Conservation (phyloP, 2,329 filamentous ascomycete genomes). For the Calonectria honghensis region DNA sequence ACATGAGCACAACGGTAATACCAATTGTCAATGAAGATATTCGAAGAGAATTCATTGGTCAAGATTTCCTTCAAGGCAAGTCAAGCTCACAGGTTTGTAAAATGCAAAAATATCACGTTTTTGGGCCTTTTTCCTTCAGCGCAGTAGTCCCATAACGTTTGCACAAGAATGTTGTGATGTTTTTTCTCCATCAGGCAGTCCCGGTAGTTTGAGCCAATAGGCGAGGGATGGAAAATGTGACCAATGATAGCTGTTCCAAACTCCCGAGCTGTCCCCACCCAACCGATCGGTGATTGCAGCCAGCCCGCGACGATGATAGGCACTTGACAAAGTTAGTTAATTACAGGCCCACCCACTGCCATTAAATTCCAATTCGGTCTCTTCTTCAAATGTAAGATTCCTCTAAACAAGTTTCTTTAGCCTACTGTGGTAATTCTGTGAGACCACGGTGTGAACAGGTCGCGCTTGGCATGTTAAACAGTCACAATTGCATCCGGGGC, state of each 20-base stretch:
- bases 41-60: not conserved
- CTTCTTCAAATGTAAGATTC: too few relatives aligned
- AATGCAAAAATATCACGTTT: too few relatives aligned
- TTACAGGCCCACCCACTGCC: too few relatives aligned
- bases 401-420: not conserved
- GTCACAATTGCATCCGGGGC: not conserved
- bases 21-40: not conserved
- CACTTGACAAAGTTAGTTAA: too few relatives aligned
- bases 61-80: not conserved
- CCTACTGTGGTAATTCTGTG: not conserved
- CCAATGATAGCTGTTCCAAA: not conserved
- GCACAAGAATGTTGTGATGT: not conserved
- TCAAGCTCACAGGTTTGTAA: not conserved
- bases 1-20: not conserved
- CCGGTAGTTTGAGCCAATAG: not conserved
- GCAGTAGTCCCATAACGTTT: too few relatives aligned
- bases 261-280: not conserved
- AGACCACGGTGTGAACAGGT: not conserved
- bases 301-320: not conserved
- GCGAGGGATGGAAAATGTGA: not conserved
- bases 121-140: not conserved
- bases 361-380: too few relatives aligned
- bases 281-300: not conserved
- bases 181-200: too few relatives aligned
- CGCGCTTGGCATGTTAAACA: not conserved